These are phyloP conservation scores for Gaeumannomyces sp. DNA, from an alignment of 2,329 filamentous ascomycete species.

Conservation along the genomic window DNA sequence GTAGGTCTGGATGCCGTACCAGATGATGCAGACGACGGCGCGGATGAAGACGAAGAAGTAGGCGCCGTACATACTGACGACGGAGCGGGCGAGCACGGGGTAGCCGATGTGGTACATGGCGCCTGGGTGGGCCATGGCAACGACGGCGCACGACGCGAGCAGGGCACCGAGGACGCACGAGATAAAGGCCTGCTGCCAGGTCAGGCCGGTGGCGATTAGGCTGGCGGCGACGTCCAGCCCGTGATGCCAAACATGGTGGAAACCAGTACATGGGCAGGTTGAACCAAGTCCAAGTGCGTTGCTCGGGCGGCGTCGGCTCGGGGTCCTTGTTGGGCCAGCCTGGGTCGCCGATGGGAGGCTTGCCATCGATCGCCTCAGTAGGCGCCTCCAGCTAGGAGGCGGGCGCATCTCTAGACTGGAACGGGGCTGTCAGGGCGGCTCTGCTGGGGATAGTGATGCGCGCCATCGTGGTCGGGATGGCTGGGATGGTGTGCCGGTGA, in stretches of 20 bases:
- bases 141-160: conserved; percentile 23
- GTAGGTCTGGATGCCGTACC: conserved; percentile 16
- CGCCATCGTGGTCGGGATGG: not conserved
- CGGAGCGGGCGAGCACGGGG: conserved; percentile 30
- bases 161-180: conserved; percentile 23
- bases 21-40: conserved; percentile 25
- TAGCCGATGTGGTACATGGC: conserved; percentile 39
- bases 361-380: conserved; percentile 13
- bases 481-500: too few relatives aligned
- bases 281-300: conserved; percentile 26
- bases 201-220: conserved; percentile 33
- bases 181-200: conserved; percentile 37
- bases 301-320: conserved; percentile 22
- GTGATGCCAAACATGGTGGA: conserved; percentile 10
- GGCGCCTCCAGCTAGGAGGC: conserved; percentile 19
- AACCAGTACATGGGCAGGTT: conserved; percentile 26
- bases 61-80: conserved; percentile 36
- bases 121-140: conserved; percentile 6
- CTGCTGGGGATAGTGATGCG: conserved; percentile 9
- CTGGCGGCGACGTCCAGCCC: conserved; percentile 5
- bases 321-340: conserved; percentile 26
- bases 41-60: conserved; percentile 33
- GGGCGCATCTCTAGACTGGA: conserved; percentile 20
- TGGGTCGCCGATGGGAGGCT: conserved; percentile 17
- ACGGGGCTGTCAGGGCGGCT: conserved; percentile 16